Evolutionary conservation across 1,139 yeast species (phyloP), one percentile per base, ranked within the genome.

Genomic region (Nakaseomyces kungkrabaensis): DNA sequence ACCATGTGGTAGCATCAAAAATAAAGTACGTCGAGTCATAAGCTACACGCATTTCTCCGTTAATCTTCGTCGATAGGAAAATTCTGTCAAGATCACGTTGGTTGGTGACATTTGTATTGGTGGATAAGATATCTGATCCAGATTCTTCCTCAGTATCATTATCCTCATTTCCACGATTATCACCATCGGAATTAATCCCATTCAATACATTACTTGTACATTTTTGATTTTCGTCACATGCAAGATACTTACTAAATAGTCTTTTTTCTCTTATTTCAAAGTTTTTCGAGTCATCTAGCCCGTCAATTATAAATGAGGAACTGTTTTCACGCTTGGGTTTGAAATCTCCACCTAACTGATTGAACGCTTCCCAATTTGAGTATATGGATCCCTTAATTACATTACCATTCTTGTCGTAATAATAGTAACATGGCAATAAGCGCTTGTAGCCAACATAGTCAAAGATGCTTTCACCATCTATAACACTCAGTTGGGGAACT

Each of bases 1-100:
- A 70, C 92, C 92, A 85, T 54, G 85, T 80, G 54, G 85, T 85
- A 6, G 94, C 85, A 67, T 85, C 94, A 50, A 84, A 71, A 1
- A 88, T 79, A 50, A 84, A 75, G 57, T 75, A 76, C 0, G 13
- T 50, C 44, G 48, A 43, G 37, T 49, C 34, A 29, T 33, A 43
- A 5, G 10, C 43, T 3, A 43, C 34, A n/a, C 44, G 33, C 34
- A 27, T 24, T 11, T 45, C 44, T 6, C 43, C 40, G 17, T 27
- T 31, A 11, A 31, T 31, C 27, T 43, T 43, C 4, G 24, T 24
- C 5, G 43, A 22, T 11, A 25, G 11, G 37, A 42, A 36, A 27
- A 42, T 34, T 17, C 29, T 40, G 27, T 47, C 45, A 11, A 47
- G 26, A 34, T 41, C 44, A 7, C 44, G 44, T 17, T 41, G 44